Base-by-base conservation (phyloP, 2,329 filamentous ascomycete species). In the Scopulariopsis brevicaulis region DNA sequence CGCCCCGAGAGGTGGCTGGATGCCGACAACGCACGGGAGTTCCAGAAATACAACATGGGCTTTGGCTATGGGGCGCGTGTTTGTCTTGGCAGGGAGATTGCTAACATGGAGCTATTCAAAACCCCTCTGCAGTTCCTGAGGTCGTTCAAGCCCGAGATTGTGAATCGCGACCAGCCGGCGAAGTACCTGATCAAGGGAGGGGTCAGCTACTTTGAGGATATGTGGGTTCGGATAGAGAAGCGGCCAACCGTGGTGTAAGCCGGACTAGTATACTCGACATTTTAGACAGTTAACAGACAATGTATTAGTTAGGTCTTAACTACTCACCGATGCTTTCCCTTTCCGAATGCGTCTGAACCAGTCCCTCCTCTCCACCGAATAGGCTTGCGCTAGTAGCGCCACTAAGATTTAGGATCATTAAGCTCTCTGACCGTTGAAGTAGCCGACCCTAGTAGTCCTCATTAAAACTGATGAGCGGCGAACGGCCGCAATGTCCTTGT, bases 81-180 rank as follows among this genome's bases (percentile, higher is more conserved):
- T 14, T 80, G 77, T 58, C 62, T 80, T 51, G 78, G 78, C 0
- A 73, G 71, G 59, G 71, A 77, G 51, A 76, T 81, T 59, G 78
- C 77, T 1, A 70, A 75, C 63, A 77, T 80, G 75, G 78, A 81
- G 66, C 62, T 80, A 56, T 78, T 72, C 64, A 80, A 81, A 68
- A 70, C 63, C 3, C 68, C 72, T 3, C 57, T 72, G 55, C 67
- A 74, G 62, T 75, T 77, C 61, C 71, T 77, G 54, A 66, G 72
- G 6, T 69, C 63, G 0, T 76, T 74, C 59, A 67, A 64, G 40
- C 67, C 68, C 2, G 62, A 64, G 37, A 63, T 71, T 5, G 52
- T 64, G 20, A 64, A 71, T 56, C 62, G 64, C 24, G 54, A 68
- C 34, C 60, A 65, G 51, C 68, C 68, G 11, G 70, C 66, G 1